Base-by-base conservation (phyloP, 345 rosid species). In the Rhizophora mangle region DNA sequence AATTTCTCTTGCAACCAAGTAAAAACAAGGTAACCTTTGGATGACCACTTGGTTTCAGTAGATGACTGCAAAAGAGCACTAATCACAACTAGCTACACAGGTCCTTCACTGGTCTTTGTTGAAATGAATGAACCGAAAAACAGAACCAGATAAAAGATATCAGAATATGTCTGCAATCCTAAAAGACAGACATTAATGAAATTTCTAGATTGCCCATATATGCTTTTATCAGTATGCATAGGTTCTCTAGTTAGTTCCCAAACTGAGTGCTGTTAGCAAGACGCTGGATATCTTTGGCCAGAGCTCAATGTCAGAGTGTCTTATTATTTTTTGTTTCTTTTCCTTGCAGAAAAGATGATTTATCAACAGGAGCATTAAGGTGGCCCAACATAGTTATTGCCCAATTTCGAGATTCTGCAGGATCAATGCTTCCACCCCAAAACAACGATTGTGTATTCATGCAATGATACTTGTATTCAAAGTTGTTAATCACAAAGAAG, bases 11-110 rank as follows among this genome's bases (percentile, higher is more conserved):
- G 13, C 11, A 8, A 37, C 46, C 46, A 10, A 37, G 13, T 37
- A 10, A 37, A 37, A 64, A n/a, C 21, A 70, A 39, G 46, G 39
- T 51, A 78, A 92, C 99, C 99, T 73, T 76, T 72, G 47, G 96
- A 71, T 30, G 99, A 95, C 96, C 99, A 95, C 81, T 88, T 88
- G 2, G 96, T 96, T 74, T 95, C 97, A 66, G 89, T 88, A 56
- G 96, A 93, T 37, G 99, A 87, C 82, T 92, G 97, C 34, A 87
- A 73, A 64, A 82, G 60, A 19, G 82, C 78, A 59, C 88, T 34
- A 85, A 84, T 89, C 89, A 78, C 61, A 72, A 71, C 97, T 96
- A 79, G 99, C 96, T 67, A 92, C 84, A 72, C 96, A 89, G 54
- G 20, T 3, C 9, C 43, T 34, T 63, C 7, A 32, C 24, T 8